Percentiles rank a stretch among this genome's conserved stretches.
Evolutionary conservation across 495 filamentous ascomycete species (phyloP).

Genomic region (Aspergillus saccharolyticus): DNA sequence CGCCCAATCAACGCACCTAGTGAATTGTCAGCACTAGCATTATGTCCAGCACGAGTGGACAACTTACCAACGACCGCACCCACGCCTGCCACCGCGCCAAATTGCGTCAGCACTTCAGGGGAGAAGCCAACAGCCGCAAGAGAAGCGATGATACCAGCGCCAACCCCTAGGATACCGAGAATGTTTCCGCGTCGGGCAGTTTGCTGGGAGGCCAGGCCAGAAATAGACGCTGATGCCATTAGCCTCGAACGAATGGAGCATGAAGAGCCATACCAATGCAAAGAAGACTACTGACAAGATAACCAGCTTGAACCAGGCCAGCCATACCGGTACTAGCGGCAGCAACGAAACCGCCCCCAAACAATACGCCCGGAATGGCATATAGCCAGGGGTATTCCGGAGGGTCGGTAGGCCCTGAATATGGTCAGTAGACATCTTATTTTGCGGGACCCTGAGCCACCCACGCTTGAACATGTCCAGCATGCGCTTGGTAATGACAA

Average conservation of each 20-base stretch:
- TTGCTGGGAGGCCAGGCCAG: conserved; percentile 65
- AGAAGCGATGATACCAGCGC: conserved; percentile 71
- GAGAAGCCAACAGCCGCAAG: conserved; percentile 73
- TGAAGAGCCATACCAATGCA: conserved; percentile 50
- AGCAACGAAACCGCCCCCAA: conserved; percentile 70
- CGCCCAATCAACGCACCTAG: conserved; percentile 66
- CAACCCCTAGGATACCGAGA: conserved; percentile 74
- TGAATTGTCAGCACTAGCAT: background rate
- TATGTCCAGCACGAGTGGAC: background rate
- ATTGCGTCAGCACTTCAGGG: conserved; percentile 66
- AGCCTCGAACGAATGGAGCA: background rate
- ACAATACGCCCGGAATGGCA: conserved; percentile 64
- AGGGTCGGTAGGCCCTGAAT: conserved; percentile 62
- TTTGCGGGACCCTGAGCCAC: conserved; percentile 4
- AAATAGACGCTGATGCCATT: conserved; percentile 48
- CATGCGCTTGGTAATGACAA: conserved; percentile 83
- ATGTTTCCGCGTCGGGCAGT: conserved; percentile 77
- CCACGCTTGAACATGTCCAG: conserved; percentile 81
- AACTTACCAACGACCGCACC: conserved; percentile 52
- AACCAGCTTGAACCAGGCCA: conserved; percentile 75
- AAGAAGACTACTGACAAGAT: conserved; percentile 69
- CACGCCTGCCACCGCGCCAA: conserved; percentile 61
- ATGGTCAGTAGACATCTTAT: conserved; percentile 15
- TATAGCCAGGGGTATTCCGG: conserved; percentile 82
- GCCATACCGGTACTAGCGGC: conserved; percentile 72